Base-by-base conservation (phyloP, 2,329 filamentous ascomycete genomes). In the Pseudopyricularia javanii region DNA sequence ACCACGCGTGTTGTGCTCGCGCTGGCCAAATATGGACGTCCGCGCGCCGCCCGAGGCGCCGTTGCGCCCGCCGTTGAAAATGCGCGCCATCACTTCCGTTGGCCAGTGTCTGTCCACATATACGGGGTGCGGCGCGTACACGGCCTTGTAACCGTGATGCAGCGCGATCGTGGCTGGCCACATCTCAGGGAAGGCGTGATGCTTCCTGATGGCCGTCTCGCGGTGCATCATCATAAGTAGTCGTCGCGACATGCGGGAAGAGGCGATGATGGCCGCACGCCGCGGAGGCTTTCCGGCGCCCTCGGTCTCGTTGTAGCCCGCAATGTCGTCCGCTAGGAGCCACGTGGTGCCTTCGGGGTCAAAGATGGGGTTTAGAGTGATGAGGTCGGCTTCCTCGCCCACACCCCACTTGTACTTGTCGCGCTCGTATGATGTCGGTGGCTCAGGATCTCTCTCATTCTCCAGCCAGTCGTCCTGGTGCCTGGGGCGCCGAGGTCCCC, bases 161-260 rank as follows among this genome's bases (percentile, higher is more conserved):
- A 97, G 76, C 1, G 91, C 88, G 1, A 88, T 83, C 0, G 87
- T 93, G 1, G 85, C 85, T 0, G 91, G 88, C 89, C 89, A 96
- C 91, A 96, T 96, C 68, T 97, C 91, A 0, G 90, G 88, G 65
- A 95, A 95, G 72, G 93, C 94, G 58, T 88, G 87, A 67, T 94
- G 87, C 60, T 90, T 91, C 63, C 85, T 84, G 61, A 88, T 79
- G 30, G 83, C 82, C 4, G 91, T 95, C 71, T 95, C 90, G 53
- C 82, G 79, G 72, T 97, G 91, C 91, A 97, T 97, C 17, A 85
- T 85, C 56, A 83, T 73, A 14, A 97, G 76, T 49, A 96, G 80
- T 48, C 82, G 82, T 49, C 83, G 82, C 12, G 86, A 93, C 70
- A 97, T 85, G 52, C 91, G 82, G 1, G 86, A 86, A 0, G 90